phyloP scores from a whole-genome alignment of 1,284 basidiomycete genomes.

The Rhodofomes roseus region DNA sequence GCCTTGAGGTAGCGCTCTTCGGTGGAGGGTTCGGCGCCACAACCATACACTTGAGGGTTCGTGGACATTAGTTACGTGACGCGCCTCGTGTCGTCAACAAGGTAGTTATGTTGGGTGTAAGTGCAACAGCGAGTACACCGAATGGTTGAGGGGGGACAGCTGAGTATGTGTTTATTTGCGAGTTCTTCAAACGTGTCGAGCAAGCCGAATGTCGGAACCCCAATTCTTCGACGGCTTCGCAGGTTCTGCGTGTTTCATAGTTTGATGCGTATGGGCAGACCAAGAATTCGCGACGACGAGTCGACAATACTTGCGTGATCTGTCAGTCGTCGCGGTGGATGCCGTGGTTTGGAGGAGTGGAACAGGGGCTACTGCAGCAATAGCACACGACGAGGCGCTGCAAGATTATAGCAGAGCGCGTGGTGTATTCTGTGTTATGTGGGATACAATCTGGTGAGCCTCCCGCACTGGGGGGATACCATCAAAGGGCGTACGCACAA shows the following conservation, averaged over 20 bases:
- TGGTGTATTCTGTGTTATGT: not conserved
- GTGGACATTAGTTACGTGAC: not conserved
- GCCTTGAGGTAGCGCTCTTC: conserved; percentile 15
- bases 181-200: not conserved
- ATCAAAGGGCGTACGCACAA: not conserved
- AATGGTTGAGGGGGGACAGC: not conserved
- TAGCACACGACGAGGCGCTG: not conserved
- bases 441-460: not conserved
- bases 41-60: not conserved
- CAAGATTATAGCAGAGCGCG: not conserved
- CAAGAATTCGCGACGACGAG: not conserved
- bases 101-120: not conserved
- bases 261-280: not conserved
- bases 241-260: not conserved
- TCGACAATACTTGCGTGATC: not conserved
- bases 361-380: not conserved
- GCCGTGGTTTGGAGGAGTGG: not conserved
- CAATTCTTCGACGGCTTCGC: not conserved
- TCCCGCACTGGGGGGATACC: not conserved
- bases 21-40: not conserved
- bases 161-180: not conserved
- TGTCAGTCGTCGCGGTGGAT: not conserved
- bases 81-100: not conserved
- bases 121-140: not conserved
- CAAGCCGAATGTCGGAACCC: not conserved